These are phyloP conservation scores for Suillus weaverae DNA, from an alignment of 768 basidiomycete genomes.

Conservation along the genomic window DNA sequence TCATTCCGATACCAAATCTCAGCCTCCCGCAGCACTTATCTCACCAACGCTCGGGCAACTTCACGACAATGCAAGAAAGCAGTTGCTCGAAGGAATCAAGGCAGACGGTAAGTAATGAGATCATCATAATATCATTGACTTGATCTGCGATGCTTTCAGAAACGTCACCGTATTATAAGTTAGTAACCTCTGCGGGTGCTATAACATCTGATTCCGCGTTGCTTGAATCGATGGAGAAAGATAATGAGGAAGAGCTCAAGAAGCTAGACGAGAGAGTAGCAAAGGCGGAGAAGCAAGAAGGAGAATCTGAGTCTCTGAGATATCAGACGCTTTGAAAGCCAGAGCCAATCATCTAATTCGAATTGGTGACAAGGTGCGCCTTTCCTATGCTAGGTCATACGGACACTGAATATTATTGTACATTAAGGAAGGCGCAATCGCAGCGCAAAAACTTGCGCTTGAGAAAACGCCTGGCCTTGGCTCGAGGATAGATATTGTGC, in stretches of 20 bases:
- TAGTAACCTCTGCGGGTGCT: constrained; percentile 51
- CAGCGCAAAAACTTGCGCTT: constrained; percentile 79
- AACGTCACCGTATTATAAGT: constrained; percentile 83
- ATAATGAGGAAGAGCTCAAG: constrained; percentile 71
- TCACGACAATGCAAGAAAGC: constrained; percentile 64
- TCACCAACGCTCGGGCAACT: constrained; percentile 58
- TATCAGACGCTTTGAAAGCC: constrained; percentile 82
- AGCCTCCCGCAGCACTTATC: constrained; percentile 77
- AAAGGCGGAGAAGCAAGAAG: constrained; percentile 88
- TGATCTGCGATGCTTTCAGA: constrained; percentile 43
- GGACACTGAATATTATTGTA: not conserved
- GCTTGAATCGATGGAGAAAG: constrained; percentile 41
- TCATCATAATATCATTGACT: constrained; percentile 2
- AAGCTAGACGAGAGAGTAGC: constrained; percentile 74
- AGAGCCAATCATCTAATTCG: constrained; percentile 84
- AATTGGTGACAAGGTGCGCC: constrained; percentile 76
- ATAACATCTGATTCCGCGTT: constrained; percentile 41
- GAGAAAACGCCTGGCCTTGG: constrained; percentile 93
- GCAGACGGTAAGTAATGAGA: constrained; percentile 63
- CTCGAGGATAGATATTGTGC: constrained; percentile 87
- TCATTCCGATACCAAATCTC: constrained; percentile 87
- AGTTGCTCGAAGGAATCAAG: constrained; percentile 72
- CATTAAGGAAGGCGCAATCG: constrained; percentile 71
- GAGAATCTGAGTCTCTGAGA: constrained; percentile 72
- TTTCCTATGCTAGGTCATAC: not conserved